Conservation (phyloP, 2,329 filamentous ascomycete genomes). For the Aspergillus versicolor region DNA sequence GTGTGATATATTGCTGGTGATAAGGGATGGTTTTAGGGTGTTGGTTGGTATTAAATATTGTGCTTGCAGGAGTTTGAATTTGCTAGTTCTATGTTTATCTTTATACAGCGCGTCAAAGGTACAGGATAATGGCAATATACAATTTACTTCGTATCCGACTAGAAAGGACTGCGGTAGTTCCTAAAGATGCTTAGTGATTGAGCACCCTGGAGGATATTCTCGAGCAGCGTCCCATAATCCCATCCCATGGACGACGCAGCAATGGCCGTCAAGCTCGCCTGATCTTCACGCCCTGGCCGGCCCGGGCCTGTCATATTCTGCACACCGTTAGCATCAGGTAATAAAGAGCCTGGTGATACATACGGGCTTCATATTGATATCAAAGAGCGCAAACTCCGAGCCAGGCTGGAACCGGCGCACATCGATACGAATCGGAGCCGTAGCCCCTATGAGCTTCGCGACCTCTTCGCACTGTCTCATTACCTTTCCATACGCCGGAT, state of each 20-base stretch:
- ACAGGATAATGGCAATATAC: too few relatives aligned
- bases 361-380: constrained; percentile 55
- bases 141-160: not conserved
- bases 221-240: constrained; percentile 42
- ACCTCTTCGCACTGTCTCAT: constrained; percentile 43
- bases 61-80: too few relatives aligned
- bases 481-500: constrained; percentile 33
- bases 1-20: not conserved
- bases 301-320: constrained; percentile 52
- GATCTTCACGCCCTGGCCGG: constrained; percentile 48
- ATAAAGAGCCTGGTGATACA: constrained; percentile 17
- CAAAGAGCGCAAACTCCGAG: constrained; percentile 48
- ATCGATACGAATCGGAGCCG: constrained; percentile 50
- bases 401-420: constrained; percentile 40
- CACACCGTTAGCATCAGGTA: not conserved
- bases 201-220: constrained; percentile 32
- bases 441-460: constrained; percentile 40
- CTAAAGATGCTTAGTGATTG: constrained; percentile 11
- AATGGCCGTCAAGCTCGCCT: constrained; percentile 48
- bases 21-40: too few relatives aligned
- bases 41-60: too few relatives aligned
- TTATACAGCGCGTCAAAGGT: too few relatives aligned
- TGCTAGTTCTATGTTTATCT: too few relatives aligned
- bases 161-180: constrained; percentile 14
- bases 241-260: constrained; percentile 46